These are phyloP conservation scores for Podospora didyma DNA, from an alignment of 495 filamentous ascomycete species.

Conservation along the genomic window DNA sequence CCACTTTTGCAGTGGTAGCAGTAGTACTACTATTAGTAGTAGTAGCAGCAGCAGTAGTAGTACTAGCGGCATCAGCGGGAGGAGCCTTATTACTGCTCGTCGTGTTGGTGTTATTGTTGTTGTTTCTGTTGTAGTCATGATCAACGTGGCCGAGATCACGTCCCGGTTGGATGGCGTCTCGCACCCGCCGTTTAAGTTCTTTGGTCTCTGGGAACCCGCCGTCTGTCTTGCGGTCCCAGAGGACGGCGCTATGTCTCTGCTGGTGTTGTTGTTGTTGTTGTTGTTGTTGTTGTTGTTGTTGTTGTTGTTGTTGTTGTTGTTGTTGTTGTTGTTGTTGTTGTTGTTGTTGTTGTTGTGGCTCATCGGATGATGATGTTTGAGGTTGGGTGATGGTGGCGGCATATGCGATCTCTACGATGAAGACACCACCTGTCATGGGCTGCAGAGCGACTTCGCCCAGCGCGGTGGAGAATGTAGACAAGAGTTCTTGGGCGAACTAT, in stretches of 20 bases:
- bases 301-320: background rate
- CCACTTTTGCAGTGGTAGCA: too few relatives aligned
- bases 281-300: conserved; percentile 6
- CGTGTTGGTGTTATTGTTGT: background rate
- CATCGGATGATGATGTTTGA: background rate
- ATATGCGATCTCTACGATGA: conserved; percentile 62
- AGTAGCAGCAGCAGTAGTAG: too few relatives aligned
- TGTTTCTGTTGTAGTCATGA: conserved; percentile 30
- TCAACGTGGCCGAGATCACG: conserved; percentile 83
- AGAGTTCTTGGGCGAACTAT: conserved; percentile 92
- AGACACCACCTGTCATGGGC: conserved; percentile 79
- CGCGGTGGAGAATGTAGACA: conserved; percentile 86
- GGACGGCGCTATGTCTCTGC: conserved; percentile 19
- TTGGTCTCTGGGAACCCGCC: conserved; percentile 93
- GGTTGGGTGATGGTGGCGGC: background rate
- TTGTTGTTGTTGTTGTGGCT: conserved; percentile 15
- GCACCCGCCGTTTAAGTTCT: conserved; percentile 80
- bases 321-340: conserved; percentile 11
- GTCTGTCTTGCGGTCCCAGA: conserved; percentile 89
- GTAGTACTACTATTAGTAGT: too few relatives aligned
- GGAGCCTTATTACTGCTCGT: too few relatives aligned
- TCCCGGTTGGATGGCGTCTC: conserved; percentile 75
- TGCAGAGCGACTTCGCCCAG: conserved; percentile 90
- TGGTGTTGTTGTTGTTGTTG: conserved; percentile 7
- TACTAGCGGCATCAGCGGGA: too few relatives aligned